Conservation (phyloP, 2,329 filamentous ascomycete genomes). For the Ceratocystis destructans region DNA sequence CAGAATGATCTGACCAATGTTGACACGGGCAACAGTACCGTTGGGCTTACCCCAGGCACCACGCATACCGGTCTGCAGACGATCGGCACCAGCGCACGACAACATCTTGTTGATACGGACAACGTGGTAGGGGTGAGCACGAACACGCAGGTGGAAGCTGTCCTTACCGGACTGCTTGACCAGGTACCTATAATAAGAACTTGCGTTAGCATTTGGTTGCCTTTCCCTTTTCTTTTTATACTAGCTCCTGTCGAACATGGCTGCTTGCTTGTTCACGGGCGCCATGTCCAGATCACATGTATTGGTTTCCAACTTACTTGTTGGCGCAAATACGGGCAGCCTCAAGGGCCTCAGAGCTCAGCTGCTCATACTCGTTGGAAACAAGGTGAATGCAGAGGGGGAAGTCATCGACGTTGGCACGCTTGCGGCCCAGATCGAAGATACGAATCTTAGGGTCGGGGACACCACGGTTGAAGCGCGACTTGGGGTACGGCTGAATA, state of each 20-base stretch:
- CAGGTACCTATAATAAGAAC: constrained; percentile 38
- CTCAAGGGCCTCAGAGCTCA: constrained; percentile 98
- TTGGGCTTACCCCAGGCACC: constrained; percentile 99
- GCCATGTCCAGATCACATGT: not conserved
- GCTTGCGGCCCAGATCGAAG: constrained; percentile 98
- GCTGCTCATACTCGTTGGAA: constrained; percentile 99
- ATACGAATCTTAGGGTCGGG: constrained; percentile 76
- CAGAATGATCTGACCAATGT: constrained; percentile 99
- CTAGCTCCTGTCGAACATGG: not conserved
- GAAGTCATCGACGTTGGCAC: constrained; percentile 98
- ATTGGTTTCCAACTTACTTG: constrained; percentile 43
- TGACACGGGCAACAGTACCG: constrained; percentile 97
- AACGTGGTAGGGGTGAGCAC: constrained; percentile 98
- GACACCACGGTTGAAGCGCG: constrained; percentile 99
- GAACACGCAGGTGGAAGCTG: constrained; percentile 59
- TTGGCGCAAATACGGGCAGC: constrained; percentile 99
- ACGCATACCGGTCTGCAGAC: constrained; percentile 99
- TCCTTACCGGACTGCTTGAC: constrained; percentile 61
- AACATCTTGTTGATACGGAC: constrained; percentile 99
- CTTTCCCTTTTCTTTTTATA: not conserved
- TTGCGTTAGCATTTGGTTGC: not conserved
- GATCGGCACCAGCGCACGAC: constrained; percentile 99
- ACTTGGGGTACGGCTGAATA: constrained; percentile 87
- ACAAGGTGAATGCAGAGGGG: constrained; percentile 97
- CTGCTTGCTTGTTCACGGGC: not conserved